A percentile compares a stretch with the other conserved stretches of the same genome.
These are phyloP conservation scores for Crotalaria pallida DNA, from an alignment of 306 rosid genomes.

Conservation along the genomic window DNA sequence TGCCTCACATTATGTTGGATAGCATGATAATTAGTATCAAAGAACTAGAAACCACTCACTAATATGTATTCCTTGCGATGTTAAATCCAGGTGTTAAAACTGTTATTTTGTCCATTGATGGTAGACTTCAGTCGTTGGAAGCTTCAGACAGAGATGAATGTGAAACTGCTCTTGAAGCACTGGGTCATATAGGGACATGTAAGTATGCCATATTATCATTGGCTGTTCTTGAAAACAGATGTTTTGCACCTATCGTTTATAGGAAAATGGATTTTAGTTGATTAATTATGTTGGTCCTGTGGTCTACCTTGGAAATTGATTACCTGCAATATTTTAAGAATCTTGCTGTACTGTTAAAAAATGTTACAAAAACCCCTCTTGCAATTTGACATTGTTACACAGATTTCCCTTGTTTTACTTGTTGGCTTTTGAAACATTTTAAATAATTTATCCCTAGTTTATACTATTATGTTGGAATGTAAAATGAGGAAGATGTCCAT, in stretches of 20 bases:
- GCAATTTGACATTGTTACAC: not conserved
- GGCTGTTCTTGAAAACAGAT: not conserved
- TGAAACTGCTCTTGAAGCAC: slow-evolving; percentile 87
- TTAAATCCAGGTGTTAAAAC: slow-evolving; percentile 49
- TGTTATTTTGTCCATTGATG: slow-evolving; percentile 64
- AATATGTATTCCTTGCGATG: slow-evolving; percentile 6
- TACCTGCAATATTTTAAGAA: slow-evolving; percentile 2
- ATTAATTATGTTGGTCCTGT: not conserved
- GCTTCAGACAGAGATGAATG: slow-evolving; percentile 58
- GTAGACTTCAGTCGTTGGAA: slow-evolving; percentile 50
- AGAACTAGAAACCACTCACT: not conserved
- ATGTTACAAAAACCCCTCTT: not conserved
- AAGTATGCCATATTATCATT: slow-evolving; percentile 40
- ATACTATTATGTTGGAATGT: not conserved
- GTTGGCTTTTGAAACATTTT: not conserved
- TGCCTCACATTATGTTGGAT: not conserved
- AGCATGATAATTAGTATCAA: not conserved
- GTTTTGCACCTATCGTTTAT: not conserved
- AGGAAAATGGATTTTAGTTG: slow-evolving; percentile 12
- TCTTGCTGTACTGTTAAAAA: not conserved
- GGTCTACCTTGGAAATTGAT: not conserved
- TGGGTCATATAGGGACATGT: slow-evolving; percentile 90
- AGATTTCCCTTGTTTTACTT: not conserved
- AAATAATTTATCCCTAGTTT: not conserved
- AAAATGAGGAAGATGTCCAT: not conserved